Conservation (phyloP, 1,284 basidiomycete species). For the Rhizopogon parksii region DNA sequence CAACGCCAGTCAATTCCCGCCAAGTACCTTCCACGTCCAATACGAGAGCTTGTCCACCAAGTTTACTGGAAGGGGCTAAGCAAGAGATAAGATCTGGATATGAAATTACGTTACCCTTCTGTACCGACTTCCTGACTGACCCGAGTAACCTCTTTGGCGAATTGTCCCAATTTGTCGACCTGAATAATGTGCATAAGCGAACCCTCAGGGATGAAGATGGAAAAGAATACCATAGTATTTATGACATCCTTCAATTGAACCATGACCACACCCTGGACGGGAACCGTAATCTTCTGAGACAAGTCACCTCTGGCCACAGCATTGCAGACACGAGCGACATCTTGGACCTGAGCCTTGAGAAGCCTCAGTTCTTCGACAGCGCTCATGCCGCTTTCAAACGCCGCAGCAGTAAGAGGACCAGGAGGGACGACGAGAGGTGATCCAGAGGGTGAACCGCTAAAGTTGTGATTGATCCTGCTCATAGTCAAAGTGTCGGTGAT, state of each 20-base stretch:
- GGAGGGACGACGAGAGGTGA: slow-evolving; percentile 51
- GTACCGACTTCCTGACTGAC: slow-evolving; percentile 91
- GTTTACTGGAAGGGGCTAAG: slow-evolving; percentile 46
- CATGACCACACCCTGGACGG: slow-evolving; percentile 95
- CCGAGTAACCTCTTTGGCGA: slow-evolving; percentile 80
- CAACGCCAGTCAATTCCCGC: slow-evolving; percentile 84
- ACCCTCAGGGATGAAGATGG: slow-evolving; percentile 9
- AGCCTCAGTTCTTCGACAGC: slow-evolving; percentile 72
- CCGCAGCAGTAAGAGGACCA: slow-evolving; percentile 50
- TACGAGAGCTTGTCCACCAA: slow-evolving; percentile 89
- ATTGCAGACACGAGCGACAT: slow-evolving; percentile 88
- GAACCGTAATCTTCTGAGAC: slow-evolving; percentile 93
- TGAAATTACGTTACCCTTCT: slow-evolving; percentile 53
- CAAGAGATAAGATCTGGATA: slow-evolving; percentile 8
- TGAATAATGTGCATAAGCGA: slow-evolving; percentile 18
- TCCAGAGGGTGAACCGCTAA: slow-evolving; percentile 29
- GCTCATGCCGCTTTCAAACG: slow-evolving; percentile 55
- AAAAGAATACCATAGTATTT: slow-evolving; percentile 78
- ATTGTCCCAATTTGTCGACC: slow-evolving; percentile 75
- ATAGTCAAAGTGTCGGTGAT: slow-evolving; percentile 35
- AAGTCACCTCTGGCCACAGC: slow-evolving; percentile 93
- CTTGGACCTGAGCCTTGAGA: slow-evolving; percentile 78
- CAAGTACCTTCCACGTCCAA: slow-evolving; percentile 92
- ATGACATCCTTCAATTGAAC: slow-evolving; percentile 97
- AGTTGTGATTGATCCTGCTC: slow-evolving; percentile 26